A percentile compares a stretch with the other conserved stretches of the same genome.
These are phyloP conservation scores for Melocanna baccifera DNA, from an alignment of 176 grass and related monocot species.

Conservation along the genomic window DNA sequence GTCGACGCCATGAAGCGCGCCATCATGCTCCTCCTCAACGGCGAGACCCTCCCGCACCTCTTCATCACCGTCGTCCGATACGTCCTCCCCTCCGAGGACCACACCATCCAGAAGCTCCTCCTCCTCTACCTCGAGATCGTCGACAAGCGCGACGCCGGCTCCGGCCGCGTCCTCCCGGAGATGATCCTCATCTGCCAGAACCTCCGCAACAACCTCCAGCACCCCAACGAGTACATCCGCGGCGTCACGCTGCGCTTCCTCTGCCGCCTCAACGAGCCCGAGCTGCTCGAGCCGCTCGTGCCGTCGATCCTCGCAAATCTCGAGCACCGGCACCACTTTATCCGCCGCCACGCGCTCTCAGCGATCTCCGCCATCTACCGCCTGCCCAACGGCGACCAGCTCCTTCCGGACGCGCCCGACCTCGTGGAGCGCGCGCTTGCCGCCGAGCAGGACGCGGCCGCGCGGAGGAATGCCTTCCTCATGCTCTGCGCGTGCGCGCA, in stretches of 20 bases:
- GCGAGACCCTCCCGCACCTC: constrained; percentile 50
- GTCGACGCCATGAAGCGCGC: constrained; percentile 57
- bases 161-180: constrained; percentile 68
- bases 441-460: constrained; percentile 51
- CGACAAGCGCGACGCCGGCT: constrained; percentile 43
- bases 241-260: constrained; percentile 69
- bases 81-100: constrained; percentile 64
- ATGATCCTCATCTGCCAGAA: constrained; percentile 99
- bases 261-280: constrained; percentile 62
- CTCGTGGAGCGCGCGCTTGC: constrained; percentile 46
- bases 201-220: constrained; percentile 78
- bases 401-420: constrained; percentile 68
- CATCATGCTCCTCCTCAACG: constrained; percentile 67
- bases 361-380: constrained; percentile 61
- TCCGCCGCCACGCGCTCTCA: constrained; percentile 56
- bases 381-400: constrained; percentile 52
- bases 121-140: constrained; percentile 66
- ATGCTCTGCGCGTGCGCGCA: constrained; percentile 51
- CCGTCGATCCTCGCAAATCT: constrained; percentile 71
- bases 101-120: constrained; percentile 63
- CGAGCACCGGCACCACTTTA: constrained; percentile 71
- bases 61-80: constrained; percentile 71
- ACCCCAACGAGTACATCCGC: constrained; percentile 80
- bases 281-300: constrained; percentile 61
- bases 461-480: constrained; percentile 53